These are phyloP conservation scores for Polytrichum formosum DNA, from an alignment of 225 moss, liverwort and hornwort genomes.

Conservation along the genomic window DNA sequence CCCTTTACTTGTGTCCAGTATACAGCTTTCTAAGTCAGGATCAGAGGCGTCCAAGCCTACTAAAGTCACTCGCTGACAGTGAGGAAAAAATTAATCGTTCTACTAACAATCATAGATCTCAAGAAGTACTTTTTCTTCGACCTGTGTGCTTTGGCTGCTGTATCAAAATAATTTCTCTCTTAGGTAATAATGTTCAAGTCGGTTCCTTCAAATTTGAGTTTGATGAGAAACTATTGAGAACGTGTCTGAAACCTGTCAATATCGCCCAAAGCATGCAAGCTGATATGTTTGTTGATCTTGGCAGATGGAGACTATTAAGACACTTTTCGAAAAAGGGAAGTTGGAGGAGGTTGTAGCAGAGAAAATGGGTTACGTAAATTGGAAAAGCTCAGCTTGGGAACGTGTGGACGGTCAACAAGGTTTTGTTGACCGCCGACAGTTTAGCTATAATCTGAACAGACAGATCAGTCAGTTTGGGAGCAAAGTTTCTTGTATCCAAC, in stretches of 20 bases:
- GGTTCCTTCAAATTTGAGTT: too few species aligned
- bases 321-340: conserved; percentile 35
- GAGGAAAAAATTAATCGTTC: too few species aligned
- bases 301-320: conserved; percentile 40
- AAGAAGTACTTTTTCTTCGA: too few species aligned
- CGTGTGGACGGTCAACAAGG: conserved; percentile 52
- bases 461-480: conserved; percentile 81
- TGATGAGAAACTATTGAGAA: background rate
- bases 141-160: too few species aligned
- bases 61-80: too few species aligned
- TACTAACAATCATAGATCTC: too few species aligned
- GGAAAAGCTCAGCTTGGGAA: conserved; percentile 62
- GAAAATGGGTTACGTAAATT: conserved; percentile 63
- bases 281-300: conserved; percentile 4
- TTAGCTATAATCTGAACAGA: conserved; percentile 71
- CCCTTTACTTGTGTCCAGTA: too few species aligned
- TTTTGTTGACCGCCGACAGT: conserved; percentile 50
- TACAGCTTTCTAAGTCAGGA: too few species aligned
- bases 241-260: background rate
- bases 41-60: too few species aligned
- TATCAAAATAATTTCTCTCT: too few species aligned
- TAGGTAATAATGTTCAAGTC: too few species aligned
- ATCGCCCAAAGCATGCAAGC: background rate
- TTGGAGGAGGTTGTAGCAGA: conserved; percentile 68
- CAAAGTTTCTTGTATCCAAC: conserved; percentile 72